These are phyloP conservation scores for Solanum clarkiae DNA, from an alignment of 257 asterid species.

Conservation along the genomic window DNA sequence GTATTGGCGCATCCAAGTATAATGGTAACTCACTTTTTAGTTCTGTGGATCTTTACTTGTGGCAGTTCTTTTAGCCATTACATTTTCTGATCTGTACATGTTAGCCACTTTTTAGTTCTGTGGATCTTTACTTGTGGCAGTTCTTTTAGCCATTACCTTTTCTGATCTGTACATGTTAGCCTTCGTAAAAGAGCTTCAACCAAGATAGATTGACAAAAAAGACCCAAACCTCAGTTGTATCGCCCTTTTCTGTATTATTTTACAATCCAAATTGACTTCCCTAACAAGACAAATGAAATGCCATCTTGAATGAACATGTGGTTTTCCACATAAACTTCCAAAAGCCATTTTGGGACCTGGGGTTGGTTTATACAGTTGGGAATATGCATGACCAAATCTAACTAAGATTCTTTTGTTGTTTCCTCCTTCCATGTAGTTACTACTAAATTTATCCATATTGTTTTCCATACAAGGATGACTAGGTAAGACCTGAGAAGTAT, in stretches of 20 bases:
- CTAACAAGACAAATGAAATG: neutral
- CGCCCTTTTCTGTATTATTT: neutral
- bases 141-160: too few relatives aligned
- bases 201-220: neutral
- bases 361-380: neutral
- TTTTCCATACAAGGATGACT: neutral
- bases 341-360: neutral
- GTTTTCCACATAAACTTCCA: neutral
- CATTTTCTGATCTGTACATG: too few relatives aligned
- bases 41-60: too few relatives aligned
- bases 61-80: too few relatives aligned
- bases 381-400: neutral
- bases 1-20: too few relatives aligned
- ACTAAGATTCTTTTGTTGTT: neutral
- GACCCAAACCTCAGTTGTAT: neutral
- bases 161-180: too few relatives aligned
- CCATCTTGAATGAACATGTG: neutral
- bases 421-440: neutral
- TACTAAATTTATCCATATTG: neutral
- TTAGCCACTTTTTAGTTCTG: too few relatives aligned
- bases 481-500: neutral
- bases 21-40: too few relatives aligned
- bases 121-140: too few relatives aligned
- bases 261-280: neutral
- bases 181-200: too few relatives aligned